These are phyloP conservation scores for Verticillium zaregamsianum DNA, from an alignment of 2,329 filamentous ascomycete genomes.

Conservation along the genomic window DNA sequence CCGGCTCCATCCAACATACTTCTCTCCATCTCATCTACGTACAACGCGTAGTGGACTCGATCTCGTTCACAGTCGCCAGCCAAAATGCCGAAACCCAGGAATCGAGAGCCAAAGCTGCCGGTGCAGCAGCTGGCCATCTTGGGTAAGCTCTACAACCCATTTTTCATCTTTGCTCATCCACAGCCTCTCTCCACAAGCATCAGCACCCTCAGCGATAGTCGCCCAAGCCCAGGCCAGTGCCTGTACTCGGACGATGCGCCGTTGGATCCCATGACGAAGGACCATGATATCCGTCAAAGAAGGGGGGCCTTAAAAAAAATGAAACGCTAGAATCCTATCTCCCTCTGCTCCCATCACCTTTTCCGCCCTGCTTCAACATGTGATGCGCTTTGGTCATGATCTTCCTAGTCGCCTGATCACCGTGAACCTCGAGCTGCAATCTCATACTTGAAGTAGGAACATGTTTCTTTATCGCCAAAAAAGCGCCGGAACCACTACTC, in stretches of 20 bases:
- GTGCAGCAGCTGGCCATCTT: slow-evolving; percentile 73
- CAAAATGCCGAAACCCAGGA: slow-evolving; percentile 16
- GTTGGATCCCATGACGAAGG: background rate
- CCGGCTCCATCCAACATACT: background rate
- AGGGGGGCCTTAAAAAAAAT: background rate
- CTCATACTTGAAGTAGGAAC: background rate
- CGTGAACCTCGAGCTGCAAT: slow-evolving; percentile 5
- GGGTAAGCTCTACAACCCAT: slow-evolving; percentile 45
- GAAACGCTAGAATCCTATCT: slow-evolving; percentile 3
- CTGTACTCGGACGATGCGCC: background rate
- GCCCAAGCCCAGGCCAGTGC: background rate
- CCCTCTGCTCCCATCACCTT: slow-evolving; percentile 7
- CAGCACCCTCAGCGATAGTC: background rate
- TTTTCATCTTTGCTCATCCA: background rate
- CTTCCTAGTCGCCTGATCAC: slow-evolving; percentile 11
- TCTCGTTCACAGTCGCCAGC: background rate
- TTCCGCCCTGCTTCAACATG: slow-evolving; percentile 5
- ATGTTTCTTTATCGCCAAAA: background rate
- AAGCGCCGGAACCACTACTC: background rate
- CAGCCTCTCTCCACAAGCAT: background rate
- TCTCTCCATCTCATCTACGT: background rate
- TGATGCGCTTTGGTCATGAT: slow-evolving; percentile 9
- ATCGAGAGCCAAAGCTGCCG: slow-evolving; percentile 59
- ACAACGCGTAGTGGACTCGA: background rate
- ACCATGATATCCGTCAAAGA: background rate